Evolutionary conservation across 768 basidiomycete genomes (phyloP).

Genomic region (Myochromella boudieri): DNA sequence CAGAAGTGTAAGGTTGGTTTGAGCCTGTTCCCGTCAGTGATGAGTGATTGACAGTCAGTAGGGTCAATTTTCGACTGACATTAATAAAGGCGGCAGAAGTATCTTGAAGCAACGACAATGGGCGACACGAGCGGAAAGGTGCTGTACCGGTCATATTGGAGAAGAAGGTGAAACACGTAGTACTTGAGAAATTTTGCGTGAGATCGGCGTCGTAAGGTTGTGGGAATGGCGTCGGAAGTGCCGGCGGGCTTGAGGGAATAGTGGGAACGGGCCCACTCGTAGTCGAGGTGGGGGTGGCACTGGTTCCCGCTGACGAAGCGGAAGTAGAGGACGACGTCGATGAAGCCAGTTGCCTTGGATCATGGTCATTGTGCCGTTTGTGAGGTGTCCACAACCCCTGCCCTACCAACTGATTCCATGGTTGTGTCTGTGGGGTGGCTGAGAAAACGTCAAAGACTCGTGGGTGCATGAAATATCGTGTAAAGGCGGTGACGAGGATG

Average conservation of each 20-base stretch:
- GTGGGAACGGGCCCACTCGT: constrained; percentile 38
- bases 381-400: constrained; percentile 47
- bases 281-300: constrained; percentile 16
- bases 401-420: too few species aligned
- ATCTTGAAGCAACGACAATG: constrained; percentile 66
- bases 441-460: constrained; percentile 42
- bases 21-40: constrained; percentile 43
- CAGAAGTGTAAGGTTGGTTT: constrained; percentile 57
- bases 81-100: constrained; percentile 53
- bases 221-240: constrained; percentile 74
- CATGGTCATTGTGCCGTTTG: constrained; percentile 36
- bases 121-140: constrained; percentile 71
- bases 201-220: constrained; percentile 70
- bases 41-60: constrained; percentile 1
- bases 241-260: constrained; percentile 48
- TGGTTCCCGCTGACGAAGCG: constrained; percentile 14
- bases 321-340: constrained; percentile 14
- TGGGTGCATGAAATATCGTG: constrained; percentile 51
- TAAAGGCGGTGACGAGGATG: constrained; percentile 51
- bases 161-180: constrained; percentile 70
- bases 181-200: constrained; percentile 63
- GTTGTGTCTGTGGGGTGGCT: constrained; percentile 20
- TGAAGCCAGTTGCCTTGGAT: constrained; percentile 15
- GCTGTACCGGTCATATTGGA: constrained; percentile 64
- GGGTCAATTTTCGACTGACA: constrained; percentile 35